Conservation (phyloP, 768 basidiomycete species). For the Rhodocollybia butyracea region DNA sequence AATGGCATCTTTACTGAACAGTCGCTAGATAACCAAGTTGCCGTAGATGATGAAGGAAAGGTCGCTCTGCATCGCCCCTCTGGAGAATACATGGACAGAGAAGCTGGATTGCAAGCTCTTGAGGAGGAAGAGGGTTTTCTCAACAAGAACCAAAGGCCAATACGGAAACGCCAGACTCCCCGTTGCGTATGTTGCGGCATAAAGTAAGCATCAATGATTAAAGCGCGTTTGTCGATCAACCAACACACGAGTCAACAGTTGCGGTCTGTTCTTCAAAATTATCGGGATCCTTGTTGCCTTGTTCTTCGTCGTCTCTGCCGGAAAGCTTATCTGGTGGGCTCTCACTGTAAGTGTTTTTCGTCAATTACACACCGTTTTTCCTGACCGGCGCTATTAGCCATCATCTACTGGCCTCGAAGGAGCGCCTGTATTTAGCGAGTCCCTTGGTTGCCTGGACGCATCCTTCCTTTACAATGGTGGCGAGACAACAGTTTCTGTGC, state of each 20-base stretch:
- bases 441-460: constrained; percentile 46
- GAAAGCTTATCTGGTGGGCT: constrained; percentile 46
- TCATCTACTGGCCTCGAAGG: constrained; percentile 48
- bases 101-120: constrained; percentile 9
- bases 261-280: constrained; percentile 52
- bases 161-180: constrained; percentile 27
- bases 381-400: constrained; percentile 27
- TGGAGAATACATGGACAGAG: constrained; percentile 17
- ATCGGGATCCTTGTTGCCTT: constrained; percentile 45
- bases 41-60: constrained; percentile 39
- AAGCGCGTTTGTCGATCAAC: too few species aligned
- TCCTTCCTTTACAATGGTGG: constrained; percentile 42
- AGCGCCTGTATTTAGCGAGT: constrained; percentile 54
- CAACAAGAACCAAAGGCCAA: constrained; percentile 24
- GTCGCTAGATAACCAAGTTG: constrained; percentile 38
- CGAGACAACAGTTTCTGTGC: constrained; percentile 33
- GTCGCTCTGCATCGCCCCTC: constrained; percentile 25
- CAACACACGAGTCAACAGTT: too few species aligned
- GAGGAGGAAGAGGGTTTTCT: constrained; percentile 30
- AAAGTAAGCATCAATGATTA: constrained; percentile 31
- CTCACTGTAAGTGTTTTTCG: constrained; percentile 31
- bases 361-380: neutral
- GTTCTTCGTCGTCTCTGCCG: constrained; percentile 36
- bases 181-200: constrained; percentile 53
- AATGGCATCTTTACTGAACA: neutral